Base-by-base conservation (phyloP, 805 yeast genomes). In the Ogataea naganishii region DNA sequence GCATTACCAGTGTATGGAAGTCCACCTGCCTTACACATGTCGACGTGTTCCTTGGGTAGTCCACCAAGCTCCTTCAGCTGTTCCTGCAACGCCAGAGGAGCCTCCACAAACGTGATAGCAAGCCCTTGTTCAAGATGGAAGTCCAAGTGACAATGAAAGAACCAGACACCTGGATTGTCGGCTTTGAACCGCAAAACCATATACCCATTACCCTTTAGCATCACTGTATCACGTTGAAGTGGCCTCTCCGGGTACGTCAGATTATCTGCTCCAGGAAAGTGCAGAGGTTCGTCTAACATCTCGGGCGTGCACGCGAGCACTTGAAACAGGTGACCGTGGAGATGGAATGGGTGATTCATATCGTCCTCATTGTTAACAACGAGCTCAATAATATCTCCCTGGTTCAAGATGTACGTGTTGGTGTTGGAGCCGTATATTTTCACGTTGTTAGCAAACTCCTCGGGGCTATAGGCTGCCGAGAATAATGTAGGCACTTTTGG, bases 81-180 rank as follows among this genome's bases (percentile, higher is more conserved):
- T 35, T 64, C 52, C 41, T 69, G 67, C 20, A 80, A 49, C 20
- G 61, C 59, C 30, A 60, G 44, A 14, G 92, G 89, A 18, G 80
- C 82, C 53, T 81, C 94, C 24, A 81, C 62, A 21, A 81, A 68
- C 2, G 73, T 71, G 30, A 80, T 62, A 6, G 88, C 88, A 32
- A 81, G 63, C 18, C 94, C 94, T 58, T 81, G 92, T 42, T 75
- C 79, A 51, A 81, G 68, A 56, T 81, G 94, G 80, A 86, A 81
- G 46, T 81, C 89, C 32, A 81, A 72, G 49, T 83, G 95, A 56
- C 96, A 86, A 52, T 86, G 96, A 75, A 86, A 81, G 37, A 80
- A 72, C 96, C 96, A 88, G 16, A 85, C 77, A 34, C 96, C 96
- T 3, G 96, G 95, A 46, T 88, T 86, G 46, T 80, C 74, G 9